Conservation (phyloP, 2,329 filamentous ascomycete species). For the Fusarium sp. region DNA sequence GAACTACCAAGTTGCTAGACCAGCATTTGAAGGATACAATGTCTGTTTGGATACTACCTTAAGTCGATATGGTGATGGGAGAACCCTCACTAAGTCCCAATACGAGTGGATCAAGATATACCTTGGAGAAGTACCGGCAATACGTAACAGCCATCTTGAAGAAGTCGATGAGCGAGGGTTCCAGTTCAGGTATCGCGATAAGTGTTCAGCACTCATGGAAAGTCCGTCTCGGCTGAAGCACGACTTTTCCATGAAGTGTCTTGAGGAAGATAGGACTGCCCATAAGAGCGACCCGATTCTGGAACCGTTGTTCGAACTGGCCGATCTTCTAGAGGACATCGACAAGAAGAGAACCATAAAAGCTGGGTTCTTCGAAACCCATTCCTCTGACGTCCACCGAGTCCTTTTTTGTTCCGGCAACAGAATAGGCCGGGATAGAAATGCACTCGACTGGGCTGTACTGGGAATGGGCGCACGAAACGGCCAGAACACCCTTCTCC, state of each 20-base stretch:
- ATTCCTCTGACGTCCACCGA: background rate
- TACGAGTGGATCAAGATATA: background rate
- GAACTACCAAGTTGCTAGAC: background rate
- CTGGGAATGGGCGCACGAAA: background rate
- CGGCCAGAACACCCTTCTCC: background rate
- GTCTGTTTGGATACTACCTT: background rate
- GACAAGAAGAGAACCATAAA: background rate
- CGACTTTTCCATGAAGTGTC: background rate
- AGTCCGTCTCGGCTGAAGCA: background rate
- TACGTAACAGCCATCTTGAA: background rate
- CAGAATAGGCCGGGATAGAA: background rate
- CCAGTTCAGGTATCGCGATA: no score
- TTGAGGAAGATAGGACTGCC: background rate
- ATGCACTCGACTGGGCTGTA: background rate
- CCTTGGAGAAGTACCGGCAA: background rate
- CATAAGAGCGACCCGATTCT: background rate
- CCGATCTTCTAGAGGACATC: background rate
- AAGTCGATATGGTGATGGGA: background rate
- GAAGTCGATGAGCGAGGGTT: background rate
- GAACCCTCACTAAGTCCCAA: background rate
- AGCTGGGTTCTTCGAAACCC: background rate
- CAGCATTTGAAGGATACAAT: background rate
- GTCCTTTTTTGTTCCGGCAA: background rate
- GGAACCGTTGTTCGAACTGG: no score
- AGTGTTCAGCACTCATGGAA: background rate